Evolutionary conservation across 345 rosid genomes (phyloP).

Genomic region (Hibiscus syriacus): DNA sequence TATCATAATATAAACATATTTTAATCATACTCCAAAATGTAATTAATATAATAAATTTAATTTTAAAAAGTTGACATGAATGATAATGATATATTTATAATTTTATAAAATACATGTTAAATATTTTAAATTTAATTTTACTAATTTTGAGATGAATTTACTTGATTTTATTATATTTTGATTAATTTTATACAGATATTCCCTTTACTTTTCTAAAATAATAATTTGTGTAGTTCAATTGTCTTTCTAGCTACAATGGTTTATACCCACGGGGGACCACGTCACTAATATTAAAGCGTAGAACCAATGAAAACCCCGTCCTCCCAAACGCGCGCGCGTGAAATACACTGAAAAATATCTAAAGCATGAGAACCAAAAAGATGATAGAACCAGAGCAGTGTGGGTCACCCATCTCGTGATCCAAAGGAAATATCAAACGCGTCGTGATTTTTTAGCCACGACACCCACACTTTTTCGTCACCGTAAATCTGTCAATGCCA

Average conservation of each 20-base stretch:
- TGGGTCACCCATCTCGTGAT: constrained; percentile 43
- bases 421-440: constrained; percentile 24
- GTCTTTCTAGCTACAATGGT: background rate
- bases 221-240: too few relatives aligned
- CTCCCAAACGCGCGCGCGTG: background rate
- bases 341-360: constrained; percentile 24
- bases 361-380: constrained; percentile 17
- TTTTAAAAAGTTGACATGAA: too few relatives aligned
- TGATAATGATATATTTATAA: too few relatives aligned
- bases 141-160: too few relatives aligned
- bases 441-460: constrained; percentile 30
- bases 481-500: constrained; percentile 4
- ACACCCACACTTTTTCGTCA: constrained; percentile 1
- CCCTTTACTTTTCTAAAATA: background rate
- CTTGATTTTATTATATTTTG: too few relatives aligned
- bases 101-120: too few relatives aligned
- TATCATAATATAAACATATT: too few relatives aligned
- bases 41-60: too few relatives aligned
- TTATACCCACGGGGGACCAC: background rate
- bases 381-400: constrained; percentile 25
- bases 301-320: background rate
- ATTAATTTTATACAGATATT: too few relatives aligned
- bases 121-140: too few relatives aligned
- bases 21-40: too few relatives aligned
- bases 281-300: background rate